Evolutionary conservation across 192 early-diverging fungal genomes (phyloP).

Genomic region (Fimicolochytrium jonesii): DNA sequence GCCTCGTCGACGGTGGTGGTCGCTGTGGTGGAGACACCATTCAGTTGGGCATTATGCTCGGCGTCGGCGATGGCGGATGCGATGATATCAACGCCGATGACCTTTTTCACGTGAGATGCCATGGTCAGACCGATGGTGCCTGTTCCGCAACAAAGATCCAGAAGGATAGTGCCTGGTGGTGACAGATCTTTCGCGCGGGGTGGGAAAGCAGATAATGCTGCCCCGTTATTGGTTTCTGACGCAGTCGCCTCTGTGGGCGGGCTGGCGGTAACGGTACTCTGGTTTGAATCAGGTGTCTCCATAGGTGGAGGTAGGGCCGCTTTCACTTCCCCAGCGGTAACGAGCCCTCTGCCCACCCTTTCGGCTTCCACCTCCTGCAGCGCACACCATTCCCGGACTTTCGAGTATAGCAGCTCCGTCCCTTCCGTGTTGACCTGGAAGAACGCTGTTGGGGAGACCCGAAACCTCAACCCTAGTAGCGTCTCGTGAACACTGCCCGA

Average conservation of each 20-base stretch:
- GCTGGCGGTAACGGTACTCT: background rate
- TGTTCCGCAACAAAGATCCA: constrained; percentile 82
- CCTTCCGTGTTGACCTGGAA: constrained; percentile 77
- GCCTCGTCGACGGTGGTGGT: constrained; percentile 20
- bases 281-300: background rate
- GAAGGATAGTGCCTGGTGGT: constrained; percentile 38
- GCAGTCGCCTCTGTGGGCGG: constrained; percentile 8
- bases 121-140: constrained; percentile 80
- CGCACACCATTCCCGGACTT: constrained; percentile 46
- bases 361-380: constrained; percentile 20
- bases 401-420: constrained; percentile 61
- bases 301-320: too few relatives aligned
- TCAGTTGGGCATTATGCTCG: constrained; percentile 55
- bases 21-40: constrained; percentile 19
- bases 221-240: background rate
- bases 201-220: background rate
- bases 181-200: constrained; percentile 1
- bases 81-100: constrained; percentile 72
- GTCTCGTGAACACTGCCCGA: constrained; percentile 58
- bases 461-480: constrained; percentile 60
- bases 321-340: background rate
- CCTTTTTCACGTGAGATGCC: constrained; percentile 59
- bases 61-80: constrained; percentile 69
- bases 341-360: background rate
- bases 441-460: constrained; percentile 69